Percentiles rank a stretch among this genome's conserved stretches.
Evolutionary conservation across 495 filamentous ascomycete genomes (phyloP).

Genomic region (Podospora tetraspora): DNA sequence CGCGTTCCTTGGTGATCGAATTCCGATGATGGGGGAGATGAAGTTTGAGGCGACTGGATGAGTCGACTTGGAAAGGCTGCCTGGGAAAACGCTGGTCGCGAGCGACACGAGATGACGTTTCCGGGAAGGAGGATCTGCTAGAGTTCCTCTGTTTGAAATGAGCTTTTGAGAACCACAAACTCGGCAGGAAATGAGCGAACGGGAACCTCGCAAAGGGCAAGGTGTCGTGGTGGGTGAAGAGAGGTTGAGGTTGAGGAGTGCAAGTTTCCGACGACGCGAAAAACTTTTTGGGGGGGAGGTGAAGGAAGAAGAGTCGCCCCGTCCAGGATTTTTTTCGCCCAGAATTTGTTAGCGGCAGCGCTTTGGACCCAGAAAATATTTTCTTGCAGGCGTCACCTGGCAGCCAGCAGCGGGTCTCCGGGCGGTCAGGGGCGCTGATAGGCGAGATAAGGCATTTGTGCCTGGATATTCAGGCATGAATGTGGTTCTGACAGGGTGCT

Average conservation of each 20-base stretch:
- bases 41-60: background rate
- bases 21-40: background rate
- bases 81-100: background rate
- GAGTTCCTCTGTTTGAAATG: background rate
- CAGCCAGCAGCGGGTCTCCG: background rate
- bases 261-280: constrained; percentile 13
- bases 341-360: constrained; percentile 11
- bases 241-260: constrained; percentile 10
- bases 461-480: constrained; percentile 9
- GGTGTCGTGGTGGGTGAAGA: constrained; percentile 10
- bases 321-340: constrained; percentile 15
- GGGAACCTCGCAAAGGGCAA: constrained; percentile 12
- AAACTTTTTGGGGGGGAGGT: constrained; percentile 10
- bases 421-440: constrained; percentile 9
- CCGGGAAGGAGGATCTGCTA: background rate
- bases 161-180: constrained; percentile 2
- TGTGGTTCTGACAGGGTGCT: no score
- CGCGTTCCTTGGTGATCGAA: background rate
- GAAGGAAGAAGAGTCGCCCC: constrained; percentile 15
- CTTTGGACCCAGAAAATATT: constrained; percentile 17
- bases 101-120: constrained; percentile 7
- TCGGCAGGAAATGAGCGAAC: constrained; percentile 9
- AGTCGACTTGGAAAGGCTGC: background rate
- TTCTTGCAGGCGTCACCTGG: constrained; percentile 10
- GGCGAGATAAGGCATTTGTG: constrained; percentile 13